Conservation (phyloP, 2,329 filamentous ascomycete genomes). For the Orbilia brochopaga region DNA sequence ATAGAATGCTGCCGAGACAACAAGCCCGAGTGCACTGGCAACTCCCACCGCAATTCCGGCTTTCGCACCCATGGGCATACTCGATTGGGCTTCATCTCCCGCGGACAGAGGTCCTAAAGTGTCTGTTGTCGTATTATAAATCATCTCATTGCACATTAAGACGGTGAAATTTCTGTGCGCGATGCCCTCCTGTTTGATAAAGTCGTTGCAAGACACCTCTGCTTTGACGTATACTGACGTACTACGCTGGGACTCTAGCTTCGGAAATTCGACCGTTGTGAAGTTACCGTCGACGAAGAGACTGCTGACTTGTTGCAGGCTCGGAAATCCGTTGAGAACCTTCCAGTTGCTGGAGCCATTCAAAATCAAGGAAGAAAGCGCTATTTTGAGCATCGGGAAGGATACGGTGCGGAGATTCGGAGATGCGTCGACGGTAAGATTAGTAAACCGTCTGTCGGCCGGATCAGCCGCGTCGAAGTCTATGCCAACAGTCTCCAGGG, state of each 20-base stretch:
- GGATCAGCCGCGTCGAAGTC: background rate
- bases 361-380: background rate
- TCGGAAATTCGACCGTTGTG: constrained; percentile 15
- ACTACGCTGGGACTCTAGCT: background rate
- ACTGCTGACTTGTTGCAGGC: background rate
- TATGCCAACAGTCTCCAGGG: background rate
- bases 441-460: background rate
- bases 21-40: background rate
- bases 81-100: no score
- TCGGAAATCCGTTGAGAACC: constrained; percentile 10
- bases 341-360: constrained; percentile 8
- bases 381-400: constrained; percentile 20
- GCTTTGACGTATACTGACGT: constrained; percentile 2
- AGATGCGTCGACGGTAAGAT: background rate
- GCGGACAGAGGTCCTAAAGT: background rate
- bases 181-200: background rate
- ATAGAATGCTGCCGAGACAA: background rate
- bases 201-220: background rate
- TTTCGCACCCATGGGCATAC: constrained; percentile 1
- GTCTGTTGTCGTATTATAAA: background rate
- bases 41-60: constrained; percentile 5
- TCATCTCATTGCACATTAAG: background rate
- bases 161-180: background rate
- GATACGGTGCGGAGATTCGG: constrained; percentile 2
- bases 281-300: constrained; percentile 16